Evolutionary conservation across 1,139 yeast species (phyloP), one percentile per base, ranked within the genome.

Genomic region (Kluyveromyces marxianus): DNA sequence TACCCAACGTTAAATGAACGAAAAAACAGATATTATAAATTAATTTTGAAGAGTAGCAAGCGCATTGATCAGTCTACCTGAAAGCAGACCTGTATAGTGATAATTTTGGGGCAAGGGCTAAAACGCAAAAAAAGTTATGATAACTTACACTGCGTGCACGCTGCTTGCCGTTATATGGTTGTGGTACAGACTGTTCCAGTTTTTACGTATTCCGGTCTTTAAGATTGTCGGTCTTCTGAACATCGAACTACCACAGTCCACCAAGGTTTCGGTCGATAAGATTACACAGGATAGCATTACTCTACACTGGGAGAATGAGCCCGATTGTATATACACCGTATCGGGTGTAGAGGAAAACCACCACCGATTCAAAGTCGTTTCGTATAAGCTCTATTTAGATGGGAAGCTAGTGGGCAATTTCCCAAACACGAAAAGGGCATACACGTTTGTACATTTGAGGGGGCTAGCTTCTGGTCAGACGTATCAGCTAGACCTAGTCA

Each of bases 401-500:
- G 60, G 57, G 45, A 45, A 48, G 8, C 59, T 61, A 42, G 45
- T 63, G 14, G 66, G 58, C 10, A 51, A 52, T 24, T 60, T 62
- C 44, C 62, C 63, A 30, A 62, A 63, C 41, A 51, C 52, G 28
- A 50, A 63, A 25, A 51, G 54, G 14, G 51, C 60, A 3, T 63
- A 60, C 43, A 63, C 69, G 1, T 71, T 71, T 41, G 70, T 76
- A 43, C 63, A 68, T 21, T 58, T 81, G 33, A 67, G 69, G 8
- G 72, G 73, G 3, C 60, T 81, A 44, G 52, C 59, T 10, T 72
- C 80, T 0, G 72, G 72, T 43, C 68, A 70, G 8, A 69, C 69
- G 48, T 81, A 81, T 60, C 75, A 76, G 50, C 60, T 81, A 7
- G 81, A 79, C 50, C 68, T 81, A 21, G 69, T 79, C 21, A 78